Evolutionary conservation across 129 eudicot species (phyloP), one percentile per base, ranked within the genome.

Genomic region (Pseudognaphalium luteoalbum): DNA sequence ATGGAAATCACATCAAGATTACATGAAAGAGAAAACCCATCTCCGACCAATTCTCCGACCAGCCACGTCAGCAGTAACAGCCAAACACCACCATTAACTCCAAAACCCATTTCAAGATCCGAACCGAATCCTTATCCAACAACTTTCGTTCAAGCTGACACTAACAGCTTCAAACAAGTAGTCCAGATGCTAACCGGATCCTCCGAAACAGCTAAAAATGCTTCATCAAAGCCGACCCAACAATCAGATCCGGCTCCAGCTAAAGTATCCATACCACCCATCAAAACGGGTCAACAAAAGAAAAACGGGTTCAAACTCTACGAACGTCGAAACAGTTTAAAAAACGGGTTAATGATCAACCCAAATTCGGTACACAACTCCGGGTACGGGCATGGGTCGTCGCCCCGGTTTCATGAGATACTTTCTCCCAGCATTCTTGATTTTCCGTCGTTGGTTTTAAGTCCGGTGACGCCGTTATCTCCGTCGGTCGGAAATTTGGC

Each of bases 381-480:
- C 42, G 74, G 66, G 44, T 56, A 65, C 42, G 74, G 66, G 44
- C 50, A 65, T 79, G 85, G 89, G 59, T 83, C 83, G 41, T 86
- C 90, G 12, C 84, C 83, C 5, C 66, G 88, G 12, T 83, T 81
- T 33, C 86, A 79, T 37, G 98, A 90, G 83, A 86, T 88, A 62
- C 63, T 93, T 32, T 93, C 98, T 1, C 98, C 98, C 2, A 90
- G 96, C 69, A 80, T 93, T 70, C 98, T 93, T 9, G 96, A 93
- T 81, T 93, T 93, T 32, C 98, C 96, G 42, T 73, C 96, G 32
- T 84, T 93, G 72, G 88, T 81, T 29, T 83, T 93, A 0, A 93
- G 98, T 71, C 98, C 98, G 15, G 96, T 85, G 66, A 90, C 98
- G 39, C 92, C 96, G 21, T 81, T 86, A 7, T 84, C 96, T 42